A percentile compares a stretch with the other conserved stretches of the same genome.
These are phyloP conservation scores for Sporisorium reilianum DNA, from an alignment of 1,284 basidiomycete species.

Conservation along the genomic window DNA sequence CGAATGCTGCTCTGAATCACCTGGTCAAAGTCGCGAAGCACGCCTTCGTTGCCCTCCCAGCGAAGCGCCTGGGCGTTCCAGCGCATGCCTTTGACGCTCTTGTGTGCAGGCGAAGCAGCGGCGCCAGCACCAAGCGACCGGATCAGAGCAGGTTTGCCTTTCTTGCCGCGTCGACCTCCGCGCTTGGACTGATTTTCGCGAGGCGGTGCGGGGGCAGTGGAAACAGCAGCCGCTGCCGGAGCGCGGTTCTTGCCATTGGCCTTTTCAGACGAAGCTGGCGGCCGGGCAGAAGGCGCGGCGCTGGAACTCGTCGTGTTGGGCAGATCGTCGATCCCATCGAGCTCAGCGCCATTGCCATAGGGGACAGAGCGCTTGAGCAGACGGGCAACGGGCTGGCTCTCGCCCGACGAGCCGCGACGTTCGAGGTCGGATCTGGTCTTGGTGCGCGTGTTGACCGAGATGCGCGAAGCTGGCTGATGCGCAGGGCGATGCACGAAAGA, in stretches of 20 bases:
- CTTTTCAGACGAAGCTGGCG: constrained; percentile 18
- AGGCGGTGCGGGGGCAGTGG: not conserved
- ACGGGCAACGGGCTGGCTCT: constrained; percentile 71
- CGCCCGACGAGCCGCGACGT: constrained; percentile 23
- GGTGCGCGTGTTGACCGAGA: constrained; percentile 31
- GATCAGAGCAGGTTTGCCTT: constrained; percentile 54
- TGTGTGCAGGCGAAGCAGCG: constrained; percentile 32
- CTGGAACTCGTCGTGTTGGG: constrained; percentile 75
- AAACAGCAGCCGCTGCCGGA: not conserved
- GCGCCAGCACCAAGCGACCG: constrained; percentile 45
- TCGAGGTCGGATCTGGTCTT: constrained; percentile 17
- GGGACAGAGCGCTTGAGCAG: constrained; percentile 80
- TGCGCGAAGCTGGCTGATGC: constrained; percentile 28
- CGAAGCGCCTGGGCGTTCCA: constrained; percentile 89
- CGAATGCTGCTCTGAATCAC: constrained; percentile 83
- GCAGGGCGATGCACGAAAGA: constrained; percentile 10
- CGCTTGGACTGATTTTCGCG: constrained; percentile 21
- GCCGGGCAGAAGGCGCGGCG: constrained; percentile 8
- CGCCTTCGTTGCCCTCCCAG: constrained; percentile 96
- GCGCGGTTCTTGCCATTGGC: constrained; percentile 73
- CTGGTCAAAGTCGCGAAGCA: constrained; percentile 87
- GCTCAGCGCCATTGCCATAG: constrained; percentile 92
- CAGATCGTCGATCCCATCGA: constrained; percentile 90
- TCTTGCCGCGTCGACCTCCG: constrained; percentile 71
- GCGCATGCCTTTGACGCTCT: constrained; percentile 80